Evolutionary conservation across 225 moss, liverwort and hornwort species (phyloP).

Genomic region (Pseudoscleropodium purum): DNA sequence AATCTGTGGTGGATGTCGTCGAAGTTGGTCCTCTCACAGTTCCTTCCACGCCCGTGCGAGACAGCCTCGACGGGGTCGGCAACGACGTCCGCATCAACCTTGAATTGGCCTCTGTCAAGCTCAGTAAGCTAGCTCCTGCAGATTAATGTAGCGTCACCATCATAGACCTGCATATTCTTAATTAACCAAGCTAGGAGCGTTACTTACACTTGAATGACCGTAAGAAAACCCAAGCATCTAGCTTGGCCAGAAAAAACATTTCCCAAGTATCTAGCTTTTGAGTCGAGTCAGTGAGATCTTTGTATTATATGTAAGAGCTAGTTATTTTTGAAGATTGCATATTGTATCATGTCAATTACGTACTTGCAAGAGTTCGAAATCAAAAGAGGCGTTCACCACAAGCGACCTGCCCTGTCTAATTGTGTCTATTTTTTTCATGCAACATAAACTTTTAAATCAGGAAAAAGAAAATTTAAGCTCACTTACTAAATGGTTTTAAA

Average conservation of each 20-base stretch:
- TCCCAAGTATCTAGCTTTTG: not conserved
- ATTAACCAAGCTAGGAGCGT: not conserved
- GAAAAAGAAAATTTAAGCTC: too few relatives aligned
- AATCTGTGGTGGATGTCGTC: conserved; percentile 7
- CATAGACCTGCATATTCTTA: not conserved
- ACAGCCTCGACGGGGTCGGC: not conserved
- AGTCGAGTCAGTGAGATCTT: not conserved
- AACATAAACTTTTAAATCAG: not conserved
- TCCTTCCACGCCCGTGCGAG: conserved; percentile 15
- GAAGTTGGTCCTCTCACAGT: conserved; percentile 6
- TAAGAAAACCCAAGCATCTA: not conserved
- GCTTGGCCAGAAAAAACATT: not conserved
- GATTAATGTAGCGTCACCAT: not conserved
- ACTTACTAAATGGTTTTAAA: too few relatives aligned
- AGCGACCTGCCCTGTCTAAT: not conserved
- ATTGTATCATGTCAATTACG: not conserved
- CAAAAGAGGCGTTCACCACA: not conserved
- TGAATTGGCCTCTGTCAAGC: conserved; percentile 22
- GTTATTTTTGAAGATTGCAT: not conserved
- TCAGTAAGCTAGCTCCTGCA: conserved; percentile 12
- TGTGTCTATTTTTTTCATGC: not conserved
- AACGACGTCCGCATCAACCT: not conserved
- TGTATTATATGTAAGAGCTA: not conserved
- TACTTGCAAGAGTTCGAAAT: too few relatives aligned
- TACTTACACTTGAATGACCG: not conserved